Conservation (phyloP, 371 early-diverging fungal species). For the Furculomyces boomerangus region DNA sequence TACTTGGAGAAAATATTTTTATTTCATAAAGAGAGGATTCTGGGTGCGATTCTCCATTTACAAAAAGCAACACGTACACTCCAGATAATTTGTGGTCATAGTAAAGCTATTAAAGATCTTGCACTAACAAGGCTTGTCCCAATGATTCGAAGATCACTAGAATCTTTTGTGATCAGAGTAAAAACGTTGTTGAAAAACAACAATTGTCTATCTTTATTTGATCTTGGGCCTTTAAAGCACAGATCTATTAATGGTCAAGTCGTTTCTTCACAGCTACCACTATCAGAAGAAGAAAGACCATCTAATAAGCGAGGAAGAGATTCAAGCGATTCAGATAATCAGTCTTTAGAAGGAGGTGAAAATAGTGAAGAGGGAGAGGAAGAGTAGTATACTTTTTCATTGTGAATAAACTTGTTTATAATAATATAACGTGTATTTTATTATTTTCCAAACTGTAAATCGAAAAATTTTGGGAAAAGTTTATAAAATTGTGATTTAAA, state of each 20-base stretch:
- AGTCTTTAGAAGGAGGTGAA: not conserved
- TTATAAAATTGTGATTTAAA: too few species aligned
- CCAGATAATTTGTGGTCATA: constrained; percentile 61
- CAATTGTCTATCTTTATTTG: constrained; percentile 25
- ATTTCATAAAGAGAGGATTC: constrained; percentile 27
- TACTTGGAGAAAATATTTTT: constrained; percentile 41
- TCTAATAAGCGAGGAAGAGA: constrained; percentile 8
- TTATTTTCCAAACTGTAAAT: too few species aligned
- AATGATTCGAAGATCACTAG: constrained; percentile 44
- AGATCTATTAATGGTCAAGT: constrained; percentile 49
- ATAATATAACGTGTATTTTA: too few species aligned
- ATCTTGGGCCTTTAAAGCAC: constrained; percentile 42
- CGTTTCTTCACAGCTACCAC: constrained; percentile 50
- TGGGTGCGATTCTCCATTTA: constrained; percentile 29
- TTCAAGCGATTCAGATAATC: not conserved
- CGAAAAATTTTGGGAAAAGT: too few species aligned
- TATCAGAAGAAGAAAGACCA: too few species aligned
- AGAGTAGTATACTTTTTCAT: too few species aligned
- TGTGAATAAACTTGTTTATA: too few species aligned
- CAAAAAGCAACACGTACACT: constrained; percentile 39
- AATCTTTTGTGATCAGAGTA: constrained; percentile 54
- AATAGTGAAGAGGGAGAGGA: not conserved
- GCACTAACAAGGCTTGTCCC: constrained; percentile 45
- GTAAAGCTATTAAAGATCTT: constrained; percentile 47
- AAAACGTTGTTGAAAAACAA: constrained; percentile 54